A percentile compares a stretch with the other conserved stretches of the same genome.
Evolutionary conservation across 139 green algal genomes (phyloP).

Genomic region (Gonium pectorale): DNA sequence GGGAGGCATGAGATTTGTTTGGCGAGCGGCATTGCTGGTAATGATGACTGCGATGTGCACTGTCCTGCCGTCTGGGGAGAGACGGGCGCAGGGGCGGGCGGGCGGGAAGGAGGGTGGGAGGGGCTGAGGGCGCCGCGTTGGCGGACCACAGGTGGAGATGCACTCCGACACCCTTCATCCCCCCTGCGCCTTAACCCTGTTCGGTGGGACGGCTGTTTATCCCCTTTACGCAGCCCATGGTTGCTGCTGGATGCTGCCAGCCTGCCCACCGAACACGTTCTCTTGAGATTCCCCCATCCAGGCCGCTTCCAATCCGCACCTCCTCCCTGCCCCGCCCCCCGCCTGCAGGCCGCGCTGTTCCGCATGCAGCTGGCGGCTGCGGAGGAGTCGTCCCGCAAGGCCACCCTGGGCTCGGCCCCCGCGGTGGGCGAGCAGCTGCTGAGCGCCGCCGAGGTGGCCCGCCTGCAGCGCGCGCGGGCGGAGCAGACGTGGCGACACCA

Average conservation of each 20-base stretch:
- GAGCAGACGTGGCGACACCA: conserved; percentile 51
- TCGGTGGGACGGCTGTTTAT: too few species aligned
- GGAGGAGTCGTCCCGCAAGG: conserved; percentile 51
- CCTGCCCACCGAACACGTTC: background rate
- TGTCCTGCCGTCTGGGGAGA: too few species aligned
- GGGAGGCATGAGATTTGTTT: too few species aligned
- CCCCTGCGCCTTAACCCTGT: too few species aligned
- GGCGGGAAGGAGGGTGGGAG: background rate
- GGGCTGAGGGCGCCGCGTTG: background rate
- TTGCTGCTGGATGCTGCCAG: too few species aligned
- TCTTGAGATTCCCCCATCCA: background rate
- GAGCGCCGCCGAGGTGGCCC: conserved; percentile 5
- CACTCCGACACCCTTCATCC: background rate
- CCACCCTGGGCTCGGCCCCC: conserved; percentile 33
- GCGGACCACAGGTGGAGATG: background rate
- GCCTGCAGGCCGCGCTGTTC: conserved; percentile 64
- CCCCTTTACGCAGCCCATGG: too few species aligned
- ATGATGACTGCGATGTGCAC: too few species aligned
- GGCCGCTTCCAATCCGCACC: background rate
- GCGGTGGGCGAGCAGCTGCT: conserved; percentile 46
- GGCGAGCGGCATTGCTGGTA: too few species aligned
- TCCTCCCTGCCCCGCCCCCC: background rate
- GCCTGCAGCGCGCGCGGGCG: conserved; percentile 35
- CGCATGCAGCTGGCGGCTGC: conserved; percentile 53
- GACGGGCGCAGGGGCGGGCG: background rate